phyloP scores from a whole-genome alignment of 768 basidiomycete genomes.

The Russula foetens region DNA sequence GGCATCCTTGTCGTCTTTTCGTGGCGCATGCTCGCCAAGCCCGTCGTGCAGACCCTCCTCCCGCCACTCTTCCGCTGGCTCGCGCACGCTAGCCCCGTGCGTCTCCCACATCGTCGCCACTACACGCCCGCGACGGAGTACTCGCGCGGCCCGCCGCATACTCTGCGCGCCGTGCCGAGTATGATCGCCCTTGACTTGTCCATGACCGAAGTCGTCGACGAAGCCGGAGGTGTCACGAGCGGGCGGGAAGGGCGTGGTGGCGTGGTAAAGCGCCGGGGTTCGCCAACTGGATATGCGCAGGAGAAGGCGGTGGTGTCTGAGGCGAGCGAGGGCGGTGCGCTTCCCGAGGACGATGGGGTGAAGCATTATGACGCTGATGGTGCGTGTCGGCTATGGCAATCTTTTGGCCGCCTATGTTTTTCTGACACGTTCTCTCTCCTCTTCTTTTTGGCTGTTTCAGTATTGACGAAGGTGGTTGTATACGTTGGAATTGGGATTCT shows the following conservation, averaged over 20 bases:
- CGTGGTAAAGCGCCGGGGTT: conserved; percentile 18
- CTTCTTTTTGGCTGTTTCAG: conserved; percentile 37
- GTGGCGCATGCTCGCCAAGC: conserved; percentile 87
- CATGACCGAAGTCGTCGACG: conserved; percentile 24
- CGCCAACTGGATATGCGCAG: neutral
- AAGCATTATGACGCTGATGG: conserved; percentile 86
- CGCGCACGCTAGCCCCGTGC: conserved; percentile 43
- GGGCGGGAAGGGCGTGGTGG: conserved; percentile 36
- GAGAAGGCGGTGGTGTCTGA: conserved; percentile 15
- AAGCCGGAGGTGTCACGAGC: conserved; percentile 22
- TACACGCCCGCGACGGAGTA: conserved; percentile 93
- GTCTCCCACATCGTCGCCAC: conserved; percentile 76
- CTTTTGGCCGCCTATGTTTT: neutral
- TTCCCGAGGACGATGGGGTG: conserved; percentile 32
- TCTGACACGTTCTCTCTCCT: conserved; percentile 2
- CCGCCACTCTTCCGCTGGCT: conserved; percentile 80
- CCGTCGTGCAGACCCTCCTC: conserved; percentile 58
- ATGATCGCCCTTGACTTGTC: conserved; percentile 61
- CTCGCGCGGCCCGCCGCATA: conserved; percentile 52
- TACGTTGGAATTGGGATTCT: conserved; percentile 81
- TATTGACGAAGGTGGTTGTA: conserved; percentile 84
- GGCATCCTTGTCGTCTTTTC: conserved; percentile 74
- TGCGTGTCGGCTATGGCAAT: conserved; percentile 29
- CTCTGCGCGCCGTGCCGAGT: conserved; percentile 69
- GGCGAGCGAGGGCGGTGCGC: too few relatives aligned